Evolutionary conservation across 2,329 filamentous ascomycete genomes (phyloP), one percentile per base, ranked within the genome.

Genomic region (Pestalotiopsis sp.): DNA sequence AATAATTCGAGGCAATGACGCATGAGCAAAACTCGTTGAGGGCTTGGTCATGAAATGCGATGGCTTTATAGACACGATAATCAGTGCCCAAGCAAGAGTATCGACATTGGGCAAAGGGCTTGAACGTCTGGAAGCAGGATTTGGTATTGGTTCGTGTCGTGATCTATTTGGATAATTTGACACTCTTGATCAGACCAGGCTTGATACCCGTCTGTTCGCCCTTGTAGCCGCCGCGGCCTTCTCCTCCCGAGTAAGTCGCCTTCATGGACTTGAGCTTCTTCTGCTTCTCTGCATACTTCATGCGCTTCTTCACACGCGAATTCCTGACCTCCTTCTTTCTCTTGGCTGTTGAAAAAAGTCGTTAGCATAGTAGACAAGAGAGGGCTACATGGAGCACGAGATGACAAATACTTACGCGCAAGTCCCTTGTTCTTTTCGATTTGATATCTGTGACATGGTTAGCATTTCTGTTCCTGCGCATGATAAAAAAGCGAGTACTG

Each of bases 131-230:
- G 2, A 36, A 36, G 31, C 31, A 36, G 27, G n/a, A 20, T 62
- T 39, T 20, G 17, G 59, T 17, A 17, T 62, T 36, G 27, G 25
- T 25, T 14, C 38, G 20, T 41, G 12, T 20, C n/a, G 20, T 39
- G 17, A 31, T 62, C 59, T 62, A 62, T 13, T 39, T 36, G 14
- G 59, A 95, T 82, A 99, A 85, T 86, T 96, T 98, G 78, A 93
- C 88, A 87, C 94, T 97, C 90, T 96, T 97, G 76, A 98, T 90
- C 81, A 99, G 83, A 23, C 93, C 92, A 75, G 91, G 93, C 86
- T 98, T 98, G 84, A 99, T 97, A 90, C 96, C 96, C 57, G 95
- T 96, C 83, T 92, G 83, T 81, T 98, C 96, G 83, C 96, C 96
- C 73, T 89, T 89, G 84, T 99, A 99, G 67, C 94, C 92, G 76